These are phyloP conservation scores for Boletus edulis DNA, from an alignment of 768 basidiomycete genomes.

Conservation along the genomic window DNA sequence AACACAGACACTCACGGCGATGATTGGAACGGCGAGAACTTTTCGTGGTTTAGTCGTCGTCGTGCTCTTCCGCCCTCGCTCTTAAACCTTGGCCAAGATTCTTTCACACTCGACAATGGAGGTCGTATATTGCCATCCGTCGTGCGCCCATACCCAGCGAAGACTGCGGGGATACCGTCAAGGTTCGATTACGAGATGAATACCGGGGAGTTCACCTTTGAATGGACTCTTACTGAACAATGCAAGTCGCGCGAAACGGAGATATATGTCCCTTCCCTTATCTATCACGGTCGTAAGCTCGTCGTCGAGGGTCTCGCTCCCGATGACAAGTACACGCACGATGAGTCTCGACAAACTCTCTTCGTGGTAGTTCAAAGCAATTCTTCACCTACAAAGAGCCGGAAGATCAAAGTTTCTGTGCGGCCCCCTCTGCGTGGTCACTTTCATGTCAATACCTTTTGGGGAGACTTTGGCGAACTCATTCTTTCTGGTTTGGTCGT, in stretches of 20 bases:
- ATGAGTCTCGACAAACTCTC: conserved; percentile 69
- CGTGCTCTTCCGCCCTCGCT: conserved; percentile 56
- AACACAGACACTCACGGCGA: conserved; percentile 82
- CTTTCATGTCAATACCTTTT: conserved; percentile 62
- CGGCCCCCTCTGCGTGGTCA: conserved; percentile 47
- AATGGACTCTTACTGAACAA: conserved; percentile 46
- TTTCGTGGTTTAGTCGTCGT: conserved; percentile 83
- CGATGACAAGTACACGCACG: conserved; percentile 55
- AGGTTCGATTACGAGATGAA: conserved; percentile 76
- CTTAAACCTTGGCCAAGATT: conserved; percentile 57
- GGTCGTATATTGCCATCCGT: conserved; percentile 72
- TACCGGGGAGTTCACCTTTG: conserved; percentile 60
- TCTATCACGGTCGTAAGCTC: conserved; percentile 57
- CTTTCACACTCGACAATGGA: conserved; percentile 78
- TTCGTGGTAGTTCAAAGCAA: conserved; percentile 59
- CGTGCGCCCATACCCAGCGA: conserved; percentile 89
- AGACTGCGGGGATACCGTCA: conserved; percentile 82
- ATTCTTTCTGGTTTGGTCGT: conserved; percentile 32
- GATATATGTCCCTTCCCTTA: conserved; percentile 69
- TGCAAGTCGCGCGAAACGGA: conserved; percentile 65
- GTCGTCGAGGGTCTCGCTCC: conserved; percentile 53
- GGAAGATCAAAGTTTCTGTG: conserved; percentile 54
- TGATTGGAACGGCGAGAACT: conserved; percentile 95
- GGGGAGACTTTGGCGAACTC: conserved; percentile 51
- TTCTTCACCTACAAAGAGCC: conserved; percentile 42